Base-by-base conservation (phyloP, 192 early-diverging fungal species). In the Umbelopsis ramanniana region DNA sequence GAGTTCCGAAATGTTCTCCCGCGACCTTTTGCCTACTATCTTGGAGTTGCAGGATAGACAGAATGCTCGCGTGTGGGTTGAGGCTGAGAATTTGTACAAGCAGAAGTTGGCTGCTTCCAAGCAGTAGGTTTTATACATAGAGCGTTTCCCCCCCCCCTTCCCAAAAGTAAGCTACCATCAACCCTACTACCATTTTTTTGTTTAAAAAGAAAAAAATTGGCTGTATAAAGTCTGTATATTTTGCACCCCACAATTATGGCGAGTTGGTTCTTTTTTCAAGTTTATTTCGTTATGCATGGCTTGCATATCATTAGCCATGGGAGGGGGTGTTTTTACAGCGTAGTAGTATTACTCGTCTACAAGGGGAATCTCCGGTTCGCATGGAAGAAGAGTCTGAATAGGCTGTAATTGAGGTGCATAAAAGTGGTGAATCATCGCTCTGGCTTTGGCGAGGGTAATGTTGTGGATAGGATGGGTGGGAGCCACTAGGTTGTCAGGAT, bases 1-100 rank as follows among this genome's bases (percentile, higher is more conserved):
- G 79, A 87, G 93, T 6, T 93, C 91, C 46, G 94, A 99, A 73
- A 84, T 89, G 75, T 99, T 97, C 82, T 89, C 89, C 66, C 71
- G 74, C 66, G 95, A 99, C 81, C 76, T 99, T 68, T 79, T 97
- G 73, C 95, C 96, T 17, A 91, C 88, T 9, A 86, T 99, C 68
- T 84, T 93, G 53, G 86, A 89, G 68, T 82, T 93, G 55, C 85
- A 87, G 72, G 68, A 86, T n/a, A 85, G 94, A 66, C 60, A 83
- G 23, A 74, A 82, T n/a, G 86, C 93, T 29, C 82, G 84, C 14
- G 93, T 93, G 29, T 94, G 96, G 96, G 83, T 74, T 22, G 88
- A 91, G 33, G 96, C 96, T 43, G 95, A 94, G 76, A 83, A 84
- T 40, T 83, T 99, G 70, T 99, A 85, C 88, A 57, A 89, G 22